These are phyloP conservation scores for Phytophthora constricta DNA, from an alignment of 352 stramenopile species.

Conservation along the genomic window DNA sequence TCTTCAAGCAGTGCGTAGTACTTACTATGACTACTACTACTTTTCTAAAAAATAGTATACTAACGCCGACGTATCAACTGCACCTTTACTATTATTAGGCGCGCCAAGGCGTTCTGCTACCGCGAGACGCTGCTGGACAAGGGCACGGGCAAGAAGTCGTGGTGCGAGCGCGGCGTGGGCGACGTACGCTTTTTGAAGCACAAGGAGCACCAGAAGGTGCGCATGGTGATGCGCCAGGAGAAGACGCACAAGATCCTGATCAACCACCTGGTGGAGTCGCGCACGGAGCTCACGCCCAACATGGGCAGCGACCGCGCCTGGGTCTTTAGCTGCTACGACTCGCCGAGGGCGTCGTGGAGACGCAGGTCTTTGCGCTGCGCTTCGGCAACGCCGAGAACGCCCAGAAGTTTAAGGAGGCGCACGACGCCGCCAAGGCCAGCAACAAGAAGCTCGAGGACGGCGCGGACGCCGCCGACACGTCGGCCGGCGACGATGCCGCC, in stretches of 20 bases:
- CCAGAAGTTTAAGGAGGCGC: constrained; percentile 97
- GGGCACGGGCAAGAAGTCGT: constrained; percentile 97
- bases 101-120: constrained; percentile 97
- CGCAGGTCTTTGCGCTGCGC: constrained; percentile 90
- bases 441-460: constrained; percentile 95
- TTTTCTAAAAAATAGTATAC: constrained; percentile 27
- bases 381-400: constrained; percentile 97
- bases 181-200: constrained; percentile 98
- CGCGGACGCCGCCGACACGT: constrained; percentile 91
- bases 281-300: constrained; percentile 96
- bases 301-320: constrained; percentile 96
- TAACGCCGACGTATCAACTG: neutral
- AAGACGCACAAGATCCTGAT: constrained; percentile 99
- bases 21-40: no score
- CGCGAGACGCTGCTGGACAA: constrained; percentile 98
- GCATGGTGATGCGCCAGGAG: constrained; percentile 98
- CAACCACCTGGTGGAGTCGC: constrained; percentile 97
- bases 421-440: constrained; percentile 92
- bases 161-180: constrained; percentile 97
- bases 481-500: constrained; percentile 92
- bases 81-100: constrained; percentile 43
- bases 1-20: constrained; percentile 89
- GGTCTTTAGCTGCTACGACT: constrained; percentile 99
- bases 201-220: constrained; percentile 94
- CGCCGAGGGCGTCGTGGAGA: constrained; percentile 93